phyloP scores from a whole-genome alignment of 306 rosid genomes.

The Mucuna pruriens region DNA sequence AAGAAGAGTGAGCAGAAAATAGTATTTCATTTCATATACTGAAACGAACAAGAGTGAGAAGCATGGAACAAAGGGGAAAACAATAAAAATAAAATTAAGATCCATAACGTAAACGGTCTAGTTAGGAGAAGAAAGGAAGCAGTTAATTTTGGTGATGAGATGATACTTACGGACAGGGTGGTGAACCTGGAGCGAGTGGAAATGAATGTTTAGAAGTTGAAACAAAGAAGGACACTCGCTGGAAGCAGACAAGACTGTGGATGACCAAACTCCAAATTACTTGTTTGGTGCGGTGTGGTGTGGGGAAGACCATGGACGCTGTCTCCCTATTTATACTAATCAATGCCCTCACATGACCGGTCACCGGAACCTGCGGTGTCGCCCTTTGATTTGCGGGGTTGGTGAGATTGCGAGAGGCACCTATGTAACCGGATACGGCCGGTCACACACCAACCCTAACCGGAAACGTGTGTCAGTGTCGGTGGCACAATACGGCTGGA shows the following conservation, averaged over 20 bases:
- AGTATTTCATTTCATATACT: neutral
- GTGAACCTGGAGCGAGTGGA: conserved; percentile 48
- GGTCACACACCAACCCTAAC: conserved; percentile 55
- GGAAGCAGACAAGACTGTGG: neutral
- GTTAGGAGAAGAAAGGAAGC: neutral
- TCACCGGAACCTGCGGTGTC: conserved; percentile 50
- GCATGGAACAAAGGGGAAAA: neutral
- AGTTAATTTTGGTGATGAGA: neutral
- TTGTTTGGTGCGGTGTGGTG: neutral
- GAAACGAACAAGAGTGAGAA: neutral
- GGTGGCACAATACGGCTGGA: conserved; percentile 12
- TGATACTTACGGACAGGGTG: neutral
- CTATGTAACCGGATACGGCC: conserved; percentile 45
- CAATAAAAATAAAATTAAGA: conserved; percentile 14
- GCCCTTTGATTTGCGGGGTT: conserved; percentile 58
- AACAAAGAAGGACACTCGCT: conserved; percentile 11
- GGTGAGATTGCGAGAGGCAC: conserved; percentile 39
- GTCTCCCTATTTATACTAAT: conserved; percentile 47
- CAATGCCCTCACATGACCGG: conserved; percentile 38
- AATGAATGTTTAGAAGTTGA: neutral
- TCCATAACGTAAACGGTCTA: conserved; percentile 16
- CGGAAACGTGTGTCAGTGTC: conserved; percentile 31
- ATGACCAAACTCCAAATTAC: neutral
- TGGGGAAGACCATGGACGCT: neutral
- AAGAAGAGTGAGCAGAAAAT: neutral